A percentile compares a stretch with the other conserved stretches of the same genome.
Evolutionary conservation across 2,329 filamentous ascomycete genomes (phyloP).

Genomic region (Aspergillus thermomutatus): DNA sequence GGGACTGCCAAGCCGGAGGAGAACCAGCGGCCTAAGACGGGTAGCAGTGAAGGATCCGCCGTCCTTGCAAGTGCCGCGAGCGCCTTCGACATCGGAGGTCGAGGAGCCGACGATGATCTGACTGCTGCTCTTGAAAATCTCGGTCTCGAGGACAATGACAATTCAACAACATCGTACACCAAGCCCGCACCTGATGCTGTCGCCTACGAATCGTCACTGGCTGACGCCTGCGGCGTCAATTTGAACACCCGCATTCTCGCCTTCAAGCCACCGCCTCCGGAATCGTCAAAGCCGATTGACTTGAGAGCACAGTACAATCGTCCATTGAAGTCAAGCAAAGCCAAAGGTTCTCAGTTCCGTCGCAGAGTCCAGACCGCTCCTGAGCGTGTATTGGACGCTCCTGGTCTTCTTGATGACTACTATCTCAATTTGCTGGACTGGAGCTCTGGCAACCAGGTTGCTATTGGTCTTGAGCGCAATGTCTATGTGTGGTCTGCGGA

Average conservation of each 20-base stretch:
- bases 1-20: conserved; percentile 85
- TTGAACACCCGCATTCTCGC: conserved; percentile 93
- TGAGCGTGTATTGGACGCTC: conserved; percentile 93
- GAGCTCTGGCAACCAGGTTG: conserved; percentile 96
- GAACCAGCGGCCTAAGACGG: conserved; percentile 69
- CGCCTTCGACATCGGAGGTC: conserved; percentile 61
- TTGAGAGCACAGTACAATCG: conserved; percentile 97
- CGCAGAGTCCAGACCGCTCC: conserved; percentile 91
- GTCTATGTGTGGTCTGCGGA: conserved; percentile 99
- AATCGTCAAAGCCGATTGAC: conserved; percentile 97
- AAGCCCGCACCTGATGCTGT: conserved; percentile 82
- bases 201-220: conserved; percentile 88
- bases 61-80: conserved; percentile 72
- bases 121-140: conserved; percentile 76
- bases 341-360: conserved; percentile 78
- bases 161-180: conserved; percentile 59
- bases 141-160: conserved; percentile 70
- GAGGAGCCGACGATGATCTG: conserved; percentile 67
- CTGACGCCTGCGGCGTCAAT: conserved; percentile 86
- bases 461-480: conserved; percentile 92
- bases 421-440: conserved; percentile 98
- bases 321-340: conserved; percentile 74
- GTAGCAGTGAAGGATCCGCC: conserved; percentile 66
- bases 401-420: conserved; percentile 95
- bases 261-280: conserved; percentile 97